Evolutionary conservation across 202 grass and related monocot species (phyloP), one percentile per base, ranked within the genome.

Genomic region (Setaria viridis): DNA sequence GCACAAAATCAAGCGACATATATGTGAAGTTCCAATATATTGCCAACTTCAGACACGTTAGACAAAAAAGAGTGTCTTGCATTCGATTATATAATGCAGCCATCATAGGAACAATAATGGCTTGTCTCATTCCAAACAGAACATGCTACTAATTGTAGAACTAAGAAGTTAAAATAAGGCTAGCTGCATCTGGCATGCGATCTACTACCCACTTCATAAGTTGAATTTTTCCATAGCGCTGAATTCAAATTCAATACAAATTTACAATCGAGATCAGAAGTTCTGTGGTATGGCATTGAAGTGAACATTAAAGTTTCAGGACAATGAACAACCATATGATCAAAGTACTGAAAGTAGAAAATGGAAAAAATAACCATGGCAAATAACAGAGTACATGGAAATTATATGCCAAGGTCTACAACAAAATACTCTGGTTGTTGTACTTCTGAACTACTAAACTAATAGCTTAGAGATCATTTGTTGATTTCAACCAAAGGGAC

Each of bases 1-100:
- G 82, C 76, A 82, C 35, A 88, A 0, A 69, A 90, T 57, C 45
- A 87, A 88, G 73, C 32, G 82, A 53, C 54, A 42, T 62, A 16
- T 3, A 70, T 65, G 57, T 81, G 62, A 84, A 66, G 78, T 79
- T 72, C 50, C 25, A 47, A 67, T 64, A 81, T n/a, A 69, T 19
- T 3, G 68, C 14, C 32, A 85, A 58, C 66, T 77, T 77, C 65
- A 72, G 47, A 67, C 64, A 70, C 12, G 50, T 32, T 76, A 62
- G 51, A 77, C 45, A 51, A 72, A 55, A 81, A 78, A 21, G 42
- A 79, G 33, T 69, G 64, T 12, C 19, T 62, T 74, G 46, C 13
- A 88, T 79, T 85, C 32, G 62, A 89, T 67, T 51, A 60, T 76
- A 81, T 39, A 37, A 37, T 21, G 11, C 33, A 62, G 68, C 63